A percentile compares a stretch with the other conserved stretches of the same genome.
These are phyloP conservation scores for Amphichorda felina DNA, from an alignment of 2,329 filamentous ascomycete species.

Conservation along the genomic window DNA sequence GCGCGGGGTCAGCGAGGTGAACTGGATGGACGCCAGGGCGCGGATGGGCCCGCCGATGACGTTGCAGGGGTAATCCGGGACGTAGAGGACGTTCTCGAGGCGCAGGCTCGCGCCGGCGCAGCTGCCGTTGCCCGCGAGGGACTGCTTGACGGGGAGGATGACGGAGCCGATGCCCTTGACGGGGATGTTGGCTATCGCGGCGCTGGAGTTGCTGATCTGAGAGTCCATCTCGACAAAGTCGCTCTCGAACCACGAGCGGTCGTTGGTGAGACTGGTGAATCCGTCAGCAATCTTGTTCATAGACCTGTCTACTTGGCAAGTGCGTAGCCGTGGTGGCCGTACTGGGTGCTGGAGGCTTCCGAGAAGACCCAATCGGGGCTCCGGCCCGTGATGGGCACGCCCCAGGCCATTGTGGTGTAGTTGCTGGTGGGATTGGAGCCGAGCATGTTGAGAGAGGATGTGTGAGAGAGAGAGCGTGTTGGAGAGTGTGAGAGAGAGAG, in stretches of 20 bases:
- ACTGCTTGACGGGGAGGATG: conserved; percentile 2
- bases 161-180: conserved; percentile 2
- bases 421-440: neutral
- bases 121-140: neutral
- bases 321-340: neutral
- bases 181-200: conserved; percentile 3
- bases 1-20: conserved; percentile 1
- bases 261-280: conserved; percentile 1
- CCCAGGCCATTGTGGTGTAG: neutral
- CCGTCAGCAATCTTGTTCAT: conserved; percentile 1
- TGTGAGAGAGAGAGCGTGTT: neutral
- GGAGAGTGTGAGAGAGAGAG: neutral
- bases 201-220: conserved; percentile 1
- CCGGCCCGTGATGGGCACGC: neutral
- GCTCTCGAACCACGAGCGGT: conserved; percentile 2
- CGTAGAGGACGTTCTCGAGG: conserved; percentile 3
- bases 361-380: conserved; percentile 3
- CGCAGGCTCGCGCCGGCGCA: neutral
- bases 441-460: neutral
- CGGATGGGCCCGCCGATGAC: conserved; percentile 2
- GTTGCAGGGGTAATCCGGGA: conserved; percentile 3
- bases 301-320: no score
- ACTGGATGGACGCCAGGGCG: conserved; percentile 1
- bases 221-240: conserved; percentile 2
- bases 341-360: conserved; percentile 2